These are phyloP conservation scores for Clausena lansium DNA, from an alignment of 345 rosid species.

Conservation along the genomic window DNA sequence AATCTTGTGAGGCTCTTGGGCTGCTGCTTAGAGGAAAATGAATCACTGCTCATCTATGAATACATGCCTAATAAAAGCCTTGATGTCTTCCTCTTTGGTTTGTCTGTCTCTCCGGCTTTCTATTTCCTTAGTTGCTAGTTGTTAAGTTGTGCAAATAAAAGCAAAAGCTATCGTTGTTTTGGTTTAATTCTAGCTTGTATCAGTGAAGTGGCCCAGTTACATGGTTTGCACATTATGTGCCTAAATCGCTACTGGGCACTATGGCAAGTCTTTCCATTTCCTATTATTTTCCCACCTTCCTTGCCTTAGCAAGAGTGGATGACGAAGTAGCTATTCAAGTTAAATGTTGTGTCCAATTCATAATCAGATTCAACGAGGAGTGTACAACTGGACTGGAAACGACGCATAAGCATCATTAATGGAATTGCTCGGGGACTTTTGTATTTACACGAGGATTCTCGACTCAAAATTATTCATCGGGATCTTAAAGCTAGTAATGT, in stretches of 20 bases:
- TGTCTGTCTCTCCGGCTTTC: neutral
- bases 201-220: neutral
- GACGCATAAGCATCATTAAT: conserved; percentile 30
- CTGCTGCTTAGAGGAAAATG: neutral
- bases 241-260: neutral
- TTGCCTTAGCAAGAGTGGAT: neutral
- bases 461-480: conserved; percentile 32
- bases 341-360: neutral
- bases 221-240: neutral
- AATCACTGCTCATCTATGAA: neutral
- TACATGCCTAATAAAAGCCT: neutral
- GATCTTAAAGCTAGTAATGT: conserved; percentile 26
- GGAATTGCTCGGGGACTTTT: conserved; percentile 37
- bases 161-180: too few species aligned
- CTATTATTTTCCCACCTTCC: neutral
- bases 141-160: neutral
- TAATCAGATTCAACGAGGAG: conserved; percentile 5
- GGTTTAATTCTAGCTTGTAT: too few species aligned
- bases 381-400: conserved; percentile 16
- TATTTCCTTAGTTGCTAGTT: neutral
- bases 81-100: neutral
- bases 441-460: conserved; percentile 44
- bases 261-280: neutral
- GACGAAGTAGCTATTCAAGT: neutral
- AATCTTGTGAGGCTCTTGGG: neutral